Conservation (phyloP, 805 yeast species). For the Kazachstania kunashirensis region DNA sequence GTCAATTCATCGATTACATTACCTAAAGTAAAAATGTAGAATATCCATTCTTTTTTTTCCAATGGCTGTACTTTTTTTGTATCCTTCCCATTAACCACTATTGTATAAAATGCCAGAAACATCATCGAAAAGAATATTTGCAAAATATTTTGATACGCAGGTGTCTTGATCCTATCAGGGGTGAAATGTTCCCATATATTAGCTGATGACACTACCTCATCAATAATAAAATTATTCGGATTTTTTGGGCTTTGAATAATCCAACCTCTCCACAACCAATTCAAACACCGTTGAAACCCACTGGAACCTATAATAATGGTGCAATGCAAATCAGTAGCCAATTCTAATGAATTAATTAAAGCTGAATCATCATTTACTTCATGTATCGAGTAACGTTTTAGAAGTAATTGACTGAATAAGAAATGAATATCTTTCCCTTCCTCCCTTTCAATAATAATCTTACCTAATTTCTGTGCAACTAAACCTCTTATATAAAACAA, state of each 20-base stretch:
- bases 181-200: conserved; percentile 55
- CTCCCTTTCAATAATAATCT: conserved; percentile 55
- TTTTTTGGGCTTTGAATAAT: conserved; percentile 64
- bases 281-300: conserved; percentile 78
- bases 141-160: conserved; percentile 65
- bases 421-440: conserved; percentile 35
- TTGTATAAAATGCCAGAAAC: conserved; percentile 53
- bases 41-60: conserved; percentile 43
- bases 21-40: conserved; percentile 59
- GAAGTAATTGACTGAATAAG: conserved; percentile 63
- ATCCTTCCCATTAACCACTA: conserved; percentile 49
- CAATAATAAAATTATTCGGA: conserved; percentile 58
- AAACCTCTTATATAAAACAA: conserved; percentile 49
- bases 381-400: conserved; percentile 62
- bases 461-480: conserved; percentile 70
- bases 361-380: conserved; percentile 50
- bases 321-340: conserved; percentile 80
- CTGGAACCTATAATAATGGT: conserved; percentile 66
- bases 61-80: conserved; percentile 26
- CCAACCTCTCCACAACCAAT: conserved; percentile 94
- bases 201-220: conserved; percentile 48
- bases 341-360: conserved; percentile 69
- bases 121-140: conserved; percentile 60
- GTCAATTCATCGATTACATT: conserved; percentile 56
- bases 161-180: conserved; percentile 78